phyloP scores from a whole-genome alignment of 1,284 basidiomycete species.

The Trichosporon coremiiforme region DNA sequence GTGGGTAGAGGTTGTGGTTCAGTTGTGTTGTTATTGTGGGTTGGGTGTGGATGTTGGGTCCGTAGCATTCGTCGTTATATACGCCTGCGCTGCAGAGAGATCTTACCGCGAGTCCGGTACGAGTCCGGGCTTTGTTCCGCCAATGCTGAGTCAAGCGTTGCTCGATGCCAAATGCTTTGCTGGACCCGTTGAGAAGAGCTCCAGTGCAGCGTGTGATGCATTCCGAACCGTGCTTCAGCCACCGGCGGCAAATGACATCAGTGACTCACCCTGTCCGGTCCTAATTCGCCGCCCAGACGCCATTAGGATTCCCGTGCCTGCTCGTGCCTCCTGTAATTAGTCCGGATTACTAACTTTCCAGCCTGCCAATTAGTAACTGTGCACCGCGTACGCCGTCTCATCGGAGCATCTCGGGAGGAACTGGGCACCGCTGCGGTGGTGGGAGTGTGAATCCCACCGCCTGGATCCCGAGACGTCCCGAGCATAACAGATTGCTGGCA shows the following conservation, averaged over 20 bases:
- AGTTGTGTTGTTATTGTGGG: neutral
- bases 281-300: neutral
- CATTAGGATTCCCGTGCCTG: slow-evolving; percentile 4
- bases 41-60: neutral
- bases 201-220: neutral
- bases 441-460: too few relatives aligned
- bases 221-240: slow-evolving; percentile 4
- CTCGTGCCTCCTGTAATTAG: neutral
- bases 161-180: slow-evolving; percentile 7
- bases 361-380: neutral
- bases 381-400: neutral
- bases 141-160: neutral
- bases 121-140: neutral
- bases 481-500: neutral
- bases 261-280: neutral
- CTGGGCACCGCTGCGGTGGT: neutral
- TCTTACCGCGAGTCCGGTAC: neutral
- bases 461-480: neutral
- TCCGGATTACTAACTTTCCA: neutral
- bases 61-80: neutral
- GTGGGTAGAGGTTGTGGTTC: neutral
- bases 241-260: slow-evolving; percentile 10
- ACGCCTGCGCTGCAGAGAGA: neutral
- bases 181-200: neutral
- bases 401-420: neutral